Evolutionary conservation across 768 basidiomycete genomes (phyloP).

Genomic region (Trametes cinnabarina): DNA sequence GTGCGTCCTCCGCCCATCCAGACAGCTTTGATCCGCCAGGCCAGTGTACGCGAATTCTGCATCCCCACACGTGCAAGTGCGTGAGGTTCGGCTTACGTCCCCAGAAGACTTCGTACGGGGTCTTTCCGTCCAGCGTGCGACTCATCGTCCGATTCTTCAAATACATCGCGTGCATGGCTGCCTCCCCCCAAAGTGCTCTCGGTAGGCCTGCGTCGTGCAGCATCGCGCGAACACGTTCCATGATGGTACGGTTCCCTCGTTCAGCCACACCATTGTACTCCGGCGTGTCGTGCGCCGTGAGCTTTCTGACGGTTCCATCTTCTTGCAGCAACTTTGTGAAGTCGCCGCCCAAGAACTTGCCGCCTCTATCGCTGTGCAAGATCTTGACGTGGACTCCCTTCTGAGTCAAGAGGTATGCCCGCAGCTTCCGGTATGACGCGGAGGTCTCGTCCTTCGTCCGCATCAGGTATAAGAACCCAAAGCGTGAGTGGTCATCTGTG

Average conservation of each 20-base stretch:
- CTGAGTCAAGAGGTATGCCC: slow-evolving; percentile 37
- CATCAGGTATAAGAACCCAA: slow-evolving; percentile 31
- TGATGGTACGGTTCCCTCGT: slow-evolving; percentile 28
- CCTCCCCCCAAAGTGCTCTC: slow-evolving; percentile 32
- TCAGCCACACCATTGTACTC: slow-evolving; percentile 44
- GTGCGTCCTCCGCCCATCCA: background rate
- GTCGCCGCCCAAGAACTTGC: slow-evolving; percentile 27
- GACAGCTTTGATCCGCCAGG: slow-evolving; percentile 6
- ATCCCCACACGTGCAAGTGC: slow-evolving; percentile 18
- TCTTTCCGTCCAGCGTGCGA: slow-evolving; percentile 13
- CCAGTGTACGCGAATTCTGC: slow-evolving; percentile 5
- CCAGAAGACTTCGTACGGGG: slow-evolving; percentile 22
- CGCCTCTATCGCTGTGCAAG: slow-evolving; percentile 42
- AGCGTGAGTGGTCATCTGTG: slow-evolving; percentile 30
- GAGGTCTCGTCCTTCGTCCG: slow-evolving; percentile 35
- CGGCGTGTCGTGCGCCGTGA: slow-evolving; percentile 43
- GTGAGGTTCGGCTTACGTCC: slow-evolving; percentile 16
- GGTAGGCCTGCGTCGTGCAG: slow-evolving; percentile 22
- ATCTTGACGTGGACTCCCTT: slow-evolving; percentile 25
- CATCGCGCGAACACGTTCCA: slow-evolving; percentile 28
- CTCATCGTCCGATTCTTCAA: slow-evolving; percentile 22
- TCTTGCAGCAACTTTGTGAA: slow-evolving; percentile 32
- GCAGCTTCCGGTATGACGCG: slow-evolving; percentile 31
- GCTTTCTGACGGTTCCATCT: slow-evolving; percentile 38
- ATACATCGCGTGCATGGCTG: slow-evolving; percentile 23